phyloP scores from a whole-genome alignment of 2,329 filamentous ascomycete genomes.

The Thielaviopsis euricoi region DNA sequence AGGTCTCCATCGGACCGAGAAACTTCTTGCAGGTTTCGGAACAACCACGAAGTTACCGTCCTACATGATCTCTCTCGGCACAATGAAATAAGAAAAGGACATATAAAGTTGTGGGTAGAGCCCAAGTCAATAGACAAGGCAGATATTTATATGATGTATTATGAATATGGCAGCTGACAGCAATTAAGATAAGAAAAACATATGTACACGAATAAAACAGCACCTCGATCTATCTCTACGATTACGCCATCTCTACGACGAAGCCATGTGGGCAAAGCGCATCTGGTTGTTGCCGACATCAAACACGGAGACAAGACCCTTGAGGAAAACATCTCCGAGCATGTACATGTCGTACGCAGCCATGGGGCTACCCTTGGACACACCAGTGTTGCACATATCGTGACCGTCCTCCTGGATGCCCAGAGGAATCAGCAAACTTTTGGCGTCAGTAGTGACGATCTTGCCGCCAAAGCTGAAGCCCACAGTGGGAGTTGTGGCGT shows the following conservation, averaged over 20 bases:
- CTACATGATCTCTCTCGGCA: not conserved
- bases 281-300: not conserved
- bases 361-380: not conserved
- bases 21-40: too few species aligned
- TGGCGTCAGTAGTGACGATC: not conserved
- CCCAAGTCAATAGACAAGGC: not conserved
- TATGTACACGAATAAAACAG: not conserved
- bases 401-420: not conserved
- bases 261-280: not conserved
- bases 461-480: constrained; percentile 16
- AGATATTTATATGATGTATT: not conserved
- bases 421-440: not conserved
- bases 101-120: too few species aligned
- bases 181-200: not conserved
- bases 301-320: not conserved
- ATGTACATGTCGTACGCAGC: not conserved
- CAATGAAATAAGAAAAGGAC: too few species aligned
- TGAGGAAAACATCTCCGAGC: not conserved
- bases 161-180: not conserved
- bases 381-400: not conserved
- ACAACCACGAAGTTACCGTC: too few species aligned
- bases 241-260: not conserved
- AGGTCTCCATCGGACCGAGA: too few species aligned
- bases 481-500: constrained; percentile 17
- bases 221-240: not conserved